Conservation (phyloP, 257 asterid genomes). For the Penstemon eatonii region DNA sequence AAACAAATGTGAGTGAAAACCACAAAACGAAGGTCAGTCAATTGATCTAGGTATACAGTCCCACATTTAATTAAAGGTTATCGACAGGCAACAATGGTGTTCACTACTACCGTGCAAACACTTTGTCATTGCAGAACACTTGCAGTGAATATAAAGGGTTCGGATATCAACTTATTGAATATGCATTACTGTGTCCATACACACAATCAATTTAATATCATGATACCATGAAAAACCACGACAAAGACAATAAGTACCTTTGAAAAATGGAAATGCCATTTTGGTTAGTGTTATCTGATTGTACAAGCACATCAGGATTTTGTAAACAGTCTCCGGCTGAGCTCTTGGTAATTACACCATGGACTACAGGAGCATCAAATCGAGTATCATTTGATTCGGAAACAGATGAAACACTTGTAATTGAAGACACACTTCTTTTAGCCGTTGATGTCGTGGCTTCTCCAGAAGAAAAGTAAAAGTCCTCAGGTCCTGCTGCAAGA, state of each 20-base stretch:
- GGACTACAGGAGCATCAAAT: constrained; percentile 61
- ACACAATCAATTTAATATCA: background rate
- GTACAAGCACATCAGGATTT: constrained; percentile 36
- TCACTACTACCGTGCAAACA: background rate
- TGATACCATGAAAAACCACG: background rate
- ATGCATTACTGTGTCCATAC: background rate
- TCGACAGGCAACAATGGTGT: background rate
- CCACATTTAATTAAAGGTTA: background rate
- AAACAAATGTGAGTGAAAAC: constrained; percentile 7
- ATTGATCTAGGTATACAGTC: background rate
- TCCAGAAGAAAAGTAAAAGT: constrained; percentile 49
- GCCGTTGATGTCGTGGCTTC: constrained; percentile 39
- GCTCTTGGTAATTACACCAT: constrained; percentile 50
- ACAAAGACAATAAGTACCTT: constrained; percentile 50
- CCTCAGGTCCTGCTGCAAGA: constrained; percentile 51
- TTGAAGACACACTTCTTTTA: constrained; percentile 35
- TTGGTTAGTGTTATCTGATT: constrained; percentile 43
- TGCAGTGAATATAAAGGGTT: background rate
- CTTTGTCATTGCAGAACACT: constrained; percentile 4
- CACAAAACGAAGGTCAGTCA: background rate
- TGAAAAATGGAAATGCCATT: constrained; percentile 73
- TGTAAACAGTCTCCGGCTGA: constrained; percentile 41
- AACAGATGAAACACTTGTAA: constrained; percentile 41
- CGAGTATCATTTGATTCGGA: constrained; percentile 36
- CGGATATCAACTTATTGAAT: constrained; percentile 6